A percentile compares a stretch with the other conserved stretches of the same genome.
Evolutionary conservation across 2,329 filamentous ascomycete genomes (phyloP).

Genomic region (Claviceps cyperi): DNA sequence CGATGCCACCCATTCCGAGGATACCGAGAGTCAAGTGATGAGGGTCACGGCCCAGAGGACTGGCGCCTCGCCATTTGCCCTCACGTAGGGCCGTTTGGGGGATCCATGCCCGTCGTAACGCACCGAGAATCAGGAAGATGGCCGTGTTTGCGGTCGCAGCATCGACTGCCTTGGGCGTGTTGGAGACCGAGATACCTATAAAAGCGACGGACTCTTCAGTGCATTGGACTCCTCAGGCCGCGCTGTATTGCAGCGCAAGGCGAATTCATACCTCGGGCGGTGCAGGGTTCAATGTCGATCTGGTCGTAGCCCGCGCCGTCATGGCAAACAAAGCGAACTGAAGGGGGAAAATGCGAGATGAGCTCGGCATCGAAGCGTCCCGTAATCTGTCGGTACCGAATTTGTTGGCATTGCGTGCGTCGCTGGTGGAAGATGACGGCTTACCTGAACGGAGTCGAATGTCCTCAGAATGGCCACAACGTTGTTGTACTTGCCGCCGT

Average conservation of each 20-base stretch:
- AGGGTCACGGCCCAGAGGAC: conserved; percentile 46
- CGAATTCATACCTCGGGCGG: conserved; percentile 11
- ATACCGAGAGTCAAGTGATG: conserved; percentile 48
- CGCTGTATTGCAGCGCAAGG: background rate
- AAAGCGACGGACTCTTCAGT: background rate
- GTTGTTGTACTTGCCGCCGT: conserved; percentile 39
- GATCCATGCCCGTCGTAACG: conserved; percentile 50
- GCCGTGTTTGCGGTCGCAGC: conserved; percentile 58
- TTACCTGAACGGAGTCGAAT: conserved; percentile 15
- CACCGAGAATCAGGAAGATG: conserved; percentile 57
- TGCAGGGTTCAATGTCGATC: conserved; percentile 50
- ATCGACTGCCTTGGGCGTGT: conserved; percentile 52
- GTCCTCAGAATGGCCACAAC: conserved; percentile 47
- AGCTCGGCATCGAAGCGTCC: conserved; percentile 50
- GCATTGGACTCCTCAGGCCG: background rate
- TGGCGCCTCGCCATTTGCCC: conserved; percentile 41
- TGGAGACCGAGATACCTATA: conserved; percentile 42
- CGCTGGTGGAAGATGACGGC: no score
- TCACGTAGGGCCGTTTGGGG: conserved; percentile 42
- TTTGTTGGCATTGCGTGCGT: background rate
- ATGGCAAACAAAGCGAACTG: conserved; percentile 29
- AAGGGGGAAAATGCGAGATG: conserved; percentile 28
- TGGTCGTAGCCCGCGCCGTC: conserved; percentile 49
- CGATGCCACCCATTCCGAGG: conserved; percentile 46
- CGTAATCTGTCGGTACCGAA: conserved; percentile 28